These are phyloP conservation scores for Filosporella fistucella DNA, from an alignment of 495 filamentous ascomycete genomes.

Conservation along the genomic window DNA sequence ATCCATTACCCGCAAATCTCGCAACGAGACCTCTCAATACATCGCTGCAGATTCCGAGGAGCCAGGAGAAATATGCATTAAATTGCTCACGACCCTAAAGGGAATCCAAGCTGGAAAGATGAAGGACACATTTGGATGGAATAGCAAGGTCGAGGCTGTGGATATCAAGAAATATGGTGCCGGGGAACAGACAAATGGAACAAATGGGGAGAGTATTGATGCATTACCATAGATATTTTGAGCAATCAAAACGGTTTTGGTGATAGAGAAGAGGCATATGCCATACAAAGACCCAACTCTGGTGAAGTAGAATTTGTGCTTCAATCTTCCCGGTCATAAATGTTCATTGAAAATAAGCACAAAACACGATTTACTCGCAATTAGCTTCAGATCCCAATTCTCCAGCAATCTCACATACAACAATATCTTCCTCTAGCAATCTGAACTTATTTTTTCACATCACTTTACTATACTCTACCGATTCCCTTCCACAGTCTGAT, in stretches of 20 bases:
- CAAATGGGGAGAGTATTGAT: conserved; percentile 18
- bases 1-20: conserved; percentile 67
- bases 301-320: too few relatives aligned
- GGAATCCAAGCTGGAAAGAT: conserved; percentile 79
- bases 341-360: too few relatives aligned
- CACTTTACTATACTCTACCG: too few relatives aligned
- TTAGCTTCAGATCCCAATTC: too few relatives aligned
- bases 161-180: conserved; percentile 34
- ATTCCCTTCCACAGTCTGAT: too few relatives aligned
- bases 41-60: conserved; percentile 57
- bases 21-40: conserved; percentile 61
- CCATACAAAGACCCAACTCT: too few relatives aligned
- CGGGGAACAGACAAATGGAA: conserved; percentile 13
- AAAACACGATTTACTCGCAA: too few relatives aligned
- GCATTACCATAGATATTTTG: conserved; percentile 11
- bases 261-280: too few relatives aligned
- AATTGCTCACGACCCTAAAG: conserved; percentile 71
- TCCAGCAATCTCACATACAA: too few relatives aligned
- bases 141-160: conserved; percentile 45
- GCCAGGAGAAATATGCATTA: conserved; percentile 62
- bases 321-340: too few relatives aligned
- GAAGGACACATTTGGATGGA: conserved; percentile 74
- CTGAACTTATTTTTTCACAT: too few relatives aligned
- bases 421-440: too few relatives aligned
- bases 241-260: background rate